A percentile compares a stretch with the other conserved stretches of the same genome.
Evolutionary conservation across 2,329 filamentous ascomycete species (phyloP).

Genomic region (Dactylella cylindrospora): DNA sequence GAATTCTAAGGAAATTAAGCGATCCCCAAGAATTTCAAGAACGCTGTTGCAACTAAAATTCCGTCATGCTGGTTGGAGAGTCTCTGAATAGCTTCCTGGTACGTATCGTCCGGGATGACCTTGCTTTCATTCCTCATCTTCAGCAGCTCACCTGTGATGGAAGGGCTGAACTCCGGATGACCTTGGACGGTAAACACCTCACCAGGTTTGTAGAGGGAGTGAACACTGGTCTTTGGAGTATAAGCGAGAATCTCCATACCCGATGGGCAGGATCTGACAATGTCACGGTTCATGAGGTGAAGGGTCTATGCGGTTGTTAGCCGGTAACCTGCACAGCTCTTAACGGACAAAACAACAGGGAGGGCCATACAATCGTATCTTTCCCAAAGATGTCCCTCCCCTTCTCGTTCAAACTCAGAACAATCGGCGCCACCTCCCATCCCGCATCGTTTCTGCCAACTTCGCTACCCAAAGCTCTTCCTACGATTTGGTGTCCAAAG

Average conservation of each 20-base stretch:
- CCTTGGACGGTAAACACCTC: slow-evolving; percentile 77
- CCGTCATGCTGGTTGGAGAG: slow-evolving; percentile 74
- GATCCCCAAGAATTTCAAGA: slow-evolving; percentile 68
- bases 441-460: slow-evolving; percentile 68
- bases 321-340: not conserved
- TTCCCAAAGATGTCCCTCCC: slow-evolving; percentile 74
- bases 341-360: not conserved
- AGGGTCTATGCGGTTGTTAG: slow-evolving; percentile 58
- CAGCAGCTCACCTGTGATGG: slow-evolving; percentile 71
- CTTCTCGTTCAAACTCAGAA: slow-evolving; percentile 66
- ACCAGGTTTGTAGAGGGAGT: slow-evolving; percentile 72
- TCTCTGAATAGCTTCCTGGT: slow-evolving; percentile 67
- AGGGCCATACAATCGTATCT: slow-evolving; percentile 50
- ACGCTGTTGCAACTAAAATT: slow-evolving; percentile 69
- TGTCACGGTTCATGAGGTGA: slow-evolving; percentile 85
- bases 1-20: not conserved
- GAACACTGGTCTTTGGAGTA: slow-evolving; percentile 68
- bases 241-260: slow-evolving; percentile 65
- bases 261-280: slow-evolving; percentile 64
- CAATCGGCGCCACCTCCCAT: slow-evolving; percentile 77
- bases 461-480: slow-evolving; percentile 68
- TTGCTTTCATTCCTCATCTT: slow-evolving; percentile 65
- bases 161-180: slow-evolving; percentile 77
- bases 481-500: slow-evolving; percentile 85
- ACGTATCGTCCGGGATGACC: slow-evolving; percentile 70